Base-by-base conservation (phyloP, 768 basidiomycete genomes). In the Auriculariales sp. region DNA sequence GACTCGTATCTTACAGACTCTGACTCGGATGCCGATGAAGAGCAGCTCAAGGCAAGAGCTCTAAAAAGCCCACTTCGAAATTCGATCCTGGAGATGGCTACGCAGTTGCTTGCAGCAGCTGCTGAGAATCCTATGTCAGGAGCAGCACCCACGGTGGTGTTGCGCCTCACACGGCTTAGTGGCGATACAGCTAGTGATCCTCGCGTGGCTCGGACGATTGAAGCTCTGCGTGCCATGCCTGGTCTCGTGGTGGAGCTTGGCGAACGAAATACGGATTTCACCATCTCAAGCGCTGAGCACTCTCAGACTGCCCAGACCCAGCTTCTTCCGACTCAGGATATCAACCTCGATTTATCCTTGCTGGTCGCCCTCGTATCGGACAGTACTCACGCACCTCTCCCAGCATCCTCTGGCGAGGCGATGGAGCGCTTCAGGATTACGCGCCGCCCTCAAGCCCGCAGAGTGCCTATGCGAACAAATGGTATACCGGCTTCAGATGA, bases 321-420 rank as follows among this genome's bases (percentile, higher is more conserved):
- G 42, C 60, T 73, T 31, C 50, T 60, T 9, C 83, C 82, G 1
- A 84, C 83, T 0, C 56, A 57, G 4, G 66, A 71, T 45, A 70
- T 94, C 62, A 86, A 90, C 55, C 72, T 92, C 29, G 91, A 94
- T 59, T 70, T 94, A 10, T 91, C 87, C 1, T 72, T 84, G 1
- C 73, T 94, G 42, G 83, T 94, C 49, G 89, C 91, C 0, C 71
- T 92, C 27, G 73, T 86, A 35, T 88, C 85, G 10, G 87, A 89
- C 54, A 77, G 88, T 47, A 82, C 84, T 0, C 89, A 92, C 61
- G 69, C 79, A 0, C 68, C 72, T 1, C 67, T 89, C 0, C 90
- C 89, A 0, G 34, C 52, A 0, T 68, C 71, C 0, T 55, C 71
- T 0, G 72, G 74, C 12, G 81, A 80, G 29, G 79, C 86, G 0